These are phyloP conservation scores for Suhomyces bokatorum DNA, from an alignment of 1,139 yeast species.

Conservation along the genomic window DNA sequence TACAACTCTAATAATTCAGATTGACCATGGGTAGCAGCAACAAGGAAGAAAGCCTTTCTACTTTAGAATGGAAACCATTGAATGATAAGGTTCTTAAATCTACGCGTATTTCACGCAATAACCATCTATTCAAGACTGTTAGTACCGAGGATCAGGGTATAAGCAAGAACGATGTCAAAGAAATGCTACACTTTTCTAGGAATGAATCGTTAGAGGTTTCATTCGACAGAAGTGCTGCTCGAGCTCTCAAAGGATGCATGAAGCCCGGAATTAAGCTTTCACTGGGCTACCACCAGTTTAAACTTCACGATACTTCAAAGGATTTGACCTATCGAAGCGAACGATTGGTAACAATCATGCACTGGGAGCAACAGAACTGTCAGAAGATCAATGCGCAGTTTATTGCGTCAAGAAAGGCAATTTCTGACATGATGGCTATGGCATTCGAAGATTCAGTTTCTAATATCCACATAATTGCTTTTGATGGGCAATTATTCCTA, in stretches of 20 bases:
- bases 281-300: neutral
- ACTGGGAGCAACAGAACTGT: slow-evolving; percentile 1
- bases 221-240: neutral
- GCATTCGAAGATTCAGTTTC: neutral
- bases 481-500: slow-evolving; percentile 4
- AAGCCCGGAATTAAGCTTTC: neutral
- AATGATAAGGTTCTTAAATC: neutral
- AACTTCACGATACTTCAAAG: neutral
- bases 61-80: too few relatives aligned
- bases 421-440: neutral
- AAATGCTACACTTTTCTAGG: neutral
- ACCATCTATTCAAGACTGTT: too few relatives aligned
- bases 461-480: neutral
- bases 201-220: neutral
- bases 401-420: slow-evolving; percentile 2
- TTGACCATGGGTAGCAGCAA: too few relatives aligned
- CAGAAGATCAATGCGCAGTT: neutral
- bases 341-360: neutral
- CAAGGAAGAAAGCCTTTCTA: too few relatives aligned
- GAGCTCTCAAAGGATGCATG: neutral
- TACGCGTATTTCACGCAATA: neutral
- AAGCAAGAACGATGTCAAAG: neutral
- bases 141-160: neutral
- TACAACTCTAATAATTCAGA: too few relatives aligned
- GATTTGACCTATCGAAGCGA: neutral